phyloP scores from a whole-genome alignment of 2,329 filamentous ascomycete species.

The Seiridium cupressi region DNA sequence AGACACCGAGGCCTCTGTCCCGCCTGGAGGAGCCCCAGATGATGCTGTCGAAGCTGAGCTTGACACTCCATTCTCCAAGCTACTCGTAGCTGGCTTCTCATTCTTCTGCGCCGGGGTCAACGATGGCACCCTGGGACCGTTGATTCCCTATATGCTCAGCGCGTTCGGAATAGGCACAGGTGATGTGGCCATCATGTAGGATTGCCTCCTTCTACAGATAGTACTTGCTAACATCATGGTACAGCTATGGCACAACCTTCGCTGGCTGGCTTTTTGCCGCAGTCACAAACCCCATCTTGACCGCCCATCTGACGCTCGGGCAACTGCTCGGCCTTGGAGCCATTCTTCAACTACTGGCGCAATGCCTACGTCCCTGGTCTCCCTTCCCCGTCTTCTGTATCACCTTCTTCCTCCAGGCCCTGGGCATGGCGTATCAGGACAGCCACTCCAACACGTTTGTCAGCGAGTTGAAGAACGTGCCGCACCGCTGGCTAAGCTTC shows the following conservation, averaged over 20 bases:
- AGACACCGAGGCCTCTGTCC: conserved; percentile 3
- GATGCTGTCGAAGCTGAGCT: conserved; percentile 18
- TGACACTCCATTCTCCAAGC: conserved; percentile 37
- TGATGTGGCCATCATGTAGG: conserved; percentile 27
- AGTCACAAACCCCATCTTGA: conserved; percentile 52
- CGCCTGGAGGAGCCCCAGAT: conserved; percentile 8
- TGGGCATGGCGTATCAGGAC: conserved; percentile 64
- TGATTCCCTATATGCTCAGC: conserved; percentile 62
- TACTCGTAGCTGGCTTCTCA: conserved; percentile 55
- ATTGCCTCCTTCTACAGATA: background rate
- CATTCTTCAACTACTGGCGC: conserved; percentile 49
- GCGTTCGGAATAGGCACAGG: conserved; percentile 43
- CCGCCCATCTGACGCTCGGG: conserved; percentile 52
- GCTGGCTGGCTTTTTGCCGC: conserved; percentile 59
- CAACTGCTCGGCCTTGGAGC: conserved; percentile 57
- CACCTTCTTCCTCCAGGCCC: conserved; percentile 56
- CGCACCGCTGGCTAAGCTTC: conserved; percentile 61
- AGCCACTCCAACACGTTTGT: conserved; percentile 63
- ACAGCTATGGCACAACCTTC: conserved; percentile 55
- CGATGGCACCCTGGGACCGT: conserved; percentile 61
- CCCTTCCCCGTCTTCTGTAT: conserved; percentile 56
- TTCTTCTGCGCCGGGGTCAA: conserved; percentile 67
- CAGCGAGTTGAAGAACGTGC: conserved; percentile 41
- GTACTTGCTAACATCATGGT: no score
- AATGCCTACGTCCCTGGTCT: conserved; percentile 53